phyloP scores from a whole-genome alignment of 768 basidiomycete species.

The Hydnum rufescens region DNA sequence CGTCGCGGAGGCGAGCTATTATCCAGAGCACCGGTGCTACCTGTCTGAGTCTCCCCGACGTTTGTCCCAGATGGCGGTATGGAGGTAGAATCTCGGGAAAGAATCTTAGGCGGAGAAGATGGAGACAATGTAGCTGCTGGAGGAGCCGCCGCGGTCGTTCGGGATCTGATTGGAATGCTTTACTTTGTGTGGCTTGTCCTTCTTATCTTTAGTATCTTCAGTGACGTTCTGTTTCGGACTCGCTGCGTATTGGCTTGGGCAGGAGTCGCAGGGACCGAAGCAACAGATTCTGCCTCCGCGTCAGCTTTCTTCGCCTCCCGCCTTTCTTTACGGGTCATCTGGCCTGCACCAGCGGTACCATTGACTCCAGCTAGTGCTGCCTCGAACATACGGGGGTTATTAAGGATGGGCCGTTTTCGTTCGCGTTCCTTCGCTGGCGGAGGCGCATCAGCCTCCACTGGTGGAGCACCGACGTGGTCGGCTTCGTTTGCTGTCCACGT shows the following conservation, averaged over 20 bases:
- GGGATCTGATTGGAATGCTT: no score
- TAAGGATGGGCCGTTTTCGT: background rate
- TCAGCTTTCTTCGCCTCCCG: background rate
- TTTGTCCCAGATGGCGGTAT: no score
- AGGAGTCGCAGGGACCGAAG: background rate
- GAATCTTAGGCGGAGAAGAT: no score
- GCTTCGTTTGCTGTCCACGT: background rate
- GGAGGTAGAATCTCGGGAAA: no score
- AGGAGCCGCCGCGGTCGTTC: no score
- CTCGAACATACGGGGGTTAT: conserved; percentile 3
- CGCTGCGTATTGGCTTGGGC: background rate
- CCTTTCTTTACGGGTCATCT: background rate
- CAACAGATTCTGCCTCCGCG: background rate
- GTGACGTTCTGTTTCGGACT: no score
- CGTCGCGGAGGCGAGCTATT: no score
- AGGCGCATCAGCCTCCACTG: background rate
- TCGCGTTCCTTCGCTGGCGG: background rate
- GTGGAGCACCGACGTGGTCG: background rate
- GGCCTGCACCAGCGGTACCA: background rate
- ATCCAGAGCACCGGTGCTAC: no score
- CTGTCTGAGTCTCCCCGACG: no score
- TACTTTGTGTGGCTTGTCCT: no score
- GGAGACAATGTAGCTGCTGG: no score
- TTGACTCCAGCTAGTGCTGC: background rate
- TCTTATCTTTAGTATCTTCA: no score